These are phyloP conservation scores for Nephelium lappaceum DNA, from an alignment of 345 rosid genomes.

Conservation along the genomic window DNA sequence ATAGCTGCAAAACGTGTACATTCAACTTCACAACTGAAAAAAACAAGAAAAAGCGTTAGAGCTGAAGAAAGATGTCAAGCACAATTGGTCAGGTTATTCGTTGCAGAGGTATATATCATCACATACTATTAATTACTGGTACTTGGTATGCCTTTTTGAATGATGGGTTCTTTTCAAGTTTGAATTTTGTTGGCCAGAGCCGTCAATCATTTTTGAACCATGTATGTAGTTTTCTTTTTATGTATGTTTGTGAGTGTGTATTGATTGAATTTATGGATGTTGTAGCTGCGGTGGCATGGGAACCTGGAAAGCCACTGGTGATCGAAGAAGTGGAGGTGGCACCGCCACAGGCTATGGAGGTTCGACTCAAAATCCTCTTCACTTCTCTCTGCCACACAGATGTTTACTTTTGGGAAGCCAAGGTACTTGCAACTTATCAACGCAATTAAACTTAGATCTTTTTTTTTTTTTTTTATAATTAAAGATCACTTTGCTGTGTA, in stretches of 20 bases:
- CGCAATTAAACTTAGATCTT: neutral
- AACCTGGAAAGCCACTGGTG: constrained; percentile 58
- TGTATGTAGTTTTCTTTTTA: neutral
- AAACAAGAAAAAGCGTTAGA: neutral
- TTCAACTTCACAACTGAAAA: constrained; percentile 12
- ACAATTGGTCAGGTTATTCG: constrained; percentile 39
- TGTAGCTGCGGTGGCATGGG: constrained; percentile 60
- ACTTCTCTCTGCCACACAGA: constrained; percentile 53
- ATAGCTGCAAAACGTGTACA: neutral
- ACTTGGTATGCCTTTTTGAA: neutral
- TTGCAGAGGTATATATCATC: constrained; percentile 36
- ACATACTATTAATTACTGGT: neutral
- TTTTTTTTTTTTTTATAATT: too few species aligned
- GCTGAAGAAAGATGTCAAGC: constrained; percentile 23
- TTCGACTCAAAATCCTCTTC: constrained; percentile 42
- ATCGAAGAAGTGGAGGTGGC: constrained; percentile 59
- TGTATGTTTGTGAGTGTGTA: neutral
- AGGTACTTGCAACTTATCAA: constrained; percentile 24
- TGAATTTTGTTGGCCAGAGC: neutral
- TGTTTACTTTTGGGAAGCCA: constrained; percentile 59
- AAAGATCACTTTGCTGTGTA: too few species aligned
- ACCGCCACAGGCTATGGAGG: constrained; percentile 51
- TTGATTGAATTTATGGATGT: neutral
- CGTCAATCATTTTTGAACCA: neutral
- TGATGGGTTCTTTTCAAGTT: neutral